These are phyloP conservation scores for Cutaneotrichosporon cutaneum DNA, from an alignment of 1,284 basidiomycete genomes.

Conservation along the genomic window DNA sequence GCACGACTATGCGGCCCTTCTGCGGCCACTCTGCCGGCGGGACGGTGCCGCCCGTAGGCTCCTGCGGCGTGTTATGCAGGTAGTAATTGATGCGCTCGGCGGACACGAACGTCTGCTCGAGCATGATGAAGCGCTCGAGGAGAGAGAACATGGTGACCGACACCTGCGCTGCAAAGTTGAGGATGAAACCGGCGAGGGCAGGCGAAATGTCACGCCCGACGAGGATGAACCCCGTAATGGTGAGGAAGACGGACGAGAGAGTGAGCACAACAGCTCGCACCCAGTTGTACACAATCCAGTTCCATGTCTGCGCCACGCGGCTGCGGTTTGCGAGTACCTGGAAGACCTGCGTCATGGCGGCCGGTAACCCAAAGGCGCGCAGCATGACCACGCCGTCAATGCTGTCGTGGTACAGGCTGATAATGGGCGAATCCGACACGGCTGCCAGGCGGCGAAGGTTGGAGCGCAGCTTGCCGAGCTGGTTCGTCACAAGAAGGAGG, in stretches of 20 bases:
- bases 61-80: constrained; percentile 36
- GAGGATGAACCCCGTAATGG: constrained; percentile 52
- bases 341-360: constrained; percentile 45
- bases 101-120: constrained; percentile 48
- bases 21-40: constrained; percentile 65
- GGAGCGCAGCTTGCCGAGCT: constrained; percentile 45
- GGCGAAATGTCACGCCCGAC: constrained; percentile 49
- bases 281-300: constrained; percentile 44
- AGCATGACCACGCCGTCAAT: constrained; percentile 55
- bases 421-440: constrained; percentile 51
- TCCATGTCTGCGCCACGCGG: constrained; percentile 36
- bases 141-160: constrained; percentile 41
- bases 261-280: constrained; percentile 37
- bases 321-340: constrained; percentile 42
- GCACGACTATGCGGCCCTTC: constrained; percentile 63
- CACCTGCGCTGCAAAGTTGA: constrained; percentile 51
- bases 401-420: constrained; percentile 54
- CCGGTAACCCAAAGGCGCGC: constrained; percentile 48
- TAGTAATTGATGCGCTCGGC: constrained; percentile 55
- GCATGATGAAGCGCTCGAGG: constrained; percentile 32
- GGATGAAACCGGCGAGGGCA: constrained; percentile 53
- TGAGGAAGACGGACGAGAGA: constrained; percentile 40
- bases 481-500: constrained; percentile 34
- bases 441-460: constrained; percentile 44
- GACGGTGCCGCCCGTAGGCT: constrained; percentile 28